Percentiles rank a stretch among this genome's conserved stretches.
Evolutionary conservation across 2,329 filamentous ascomycete species (phyloP).

Genomic region (Aspergillus quadrilineatus): DNA sequence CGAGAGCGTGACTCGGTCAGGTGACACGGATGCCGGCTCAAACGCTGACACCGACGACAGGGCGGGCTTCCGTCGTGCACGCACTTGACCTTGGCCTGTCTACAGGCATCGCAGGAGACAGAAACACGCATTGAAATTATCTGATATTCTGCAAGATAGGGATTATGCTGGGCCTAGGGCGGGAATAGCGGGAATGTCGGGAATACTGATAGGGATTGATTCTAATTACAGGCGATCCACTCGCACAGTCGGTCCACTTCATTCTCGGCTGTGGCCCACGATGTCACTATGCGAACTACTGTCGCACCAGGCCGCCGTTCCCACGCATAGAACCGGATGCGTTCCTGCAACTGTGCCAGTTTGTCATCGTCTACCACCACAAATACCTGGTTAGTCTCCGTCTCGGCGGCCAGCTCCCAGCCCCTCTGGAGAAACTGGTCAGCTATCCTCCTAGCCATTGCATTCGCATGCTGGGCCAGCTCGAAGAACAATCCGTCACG

Average conservation of each 20-base stretch:
- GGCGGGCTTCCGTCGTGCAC: slow-evolving; percentile 35
- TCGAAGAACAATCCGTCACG: slow-evolving; percentile 48
- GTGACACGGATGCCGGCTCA: slow-evolving; percentile 24
- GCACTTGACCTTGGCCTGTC: slow-evolving; percentile 39
- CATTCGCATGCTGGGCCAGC: slow-evolving; percentile 47
- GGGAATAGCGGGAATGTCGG: not conserved
- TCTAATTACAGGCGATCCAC: slow-evolving; percentile 5
- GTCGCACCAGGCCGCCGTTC: slow-evolving; percentile 41
- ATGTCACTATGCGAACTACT: slow-evolving; percentile 50
- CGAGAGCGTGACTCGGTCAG: slow-evolving; percentile 33
- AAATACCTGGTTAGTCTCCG: slow-evolving; percentile 56
- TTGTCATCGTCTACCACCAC: slow-evolving; percentile 43
- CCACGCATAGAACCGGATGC: slow-evolving; percentile 52
- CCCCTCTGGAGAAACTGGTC: slow-evolving; percentile 45
- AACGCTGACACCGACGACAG: slow-evolving; percentile 33
- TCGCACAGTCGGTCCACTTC: slow-evolving; percentile 41
- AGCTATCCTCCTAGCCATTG: slow-evolving; percentile 47
- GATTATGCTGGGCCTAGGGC: not conserved
- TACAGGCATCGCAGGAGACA: slow-evolving; percentile 37
- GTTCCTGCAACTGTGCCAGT: slow-evolving; percentile 42
- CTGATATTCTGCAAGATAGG: not conserved
- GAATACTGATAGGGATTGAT: not conserved
- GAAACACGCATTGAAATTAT: slow-evolving; percentile 33
- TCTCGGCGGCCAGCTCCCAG: slow-evolving; percentile 45
- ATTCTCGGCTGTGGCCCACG: slow-evolving; percentile 50